Base-by-base conservation (phyloP, 768 basidiomycete species). In the Boletellus sp. region DNA sequence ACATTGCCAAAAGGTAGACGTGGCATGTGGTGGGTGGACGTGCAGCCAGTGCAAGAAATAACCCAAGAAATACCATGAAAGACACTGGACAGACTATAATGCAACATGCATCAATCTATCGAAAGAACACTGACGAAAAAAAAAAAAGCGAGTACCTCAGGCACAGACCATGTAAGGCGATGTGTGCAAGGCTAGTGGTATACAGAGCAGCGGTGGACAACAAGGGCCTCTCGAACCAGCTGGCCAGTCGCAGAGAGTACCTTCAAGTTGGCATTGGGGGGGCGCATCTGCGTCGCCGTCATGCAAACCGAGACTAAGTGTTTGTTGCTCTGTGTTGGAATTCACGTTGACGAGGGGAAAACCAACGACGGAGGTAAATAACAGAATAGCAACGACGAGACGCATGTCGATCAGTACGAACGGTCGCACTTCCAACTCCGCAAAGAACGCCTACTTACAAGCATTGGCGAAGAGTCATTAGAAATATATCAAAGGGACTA, bases 401-500 rank as follows among this genome's bases (percentile, higher is more conserved):
- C 11, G 41, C 28, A 2, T 28, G 11, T 20, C 3, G 19, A 19
- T 19, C 20, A n/a, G n/a, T 9, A 22, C 20, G 5, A 42, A 24
- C 12, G 15, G 10, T 38, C 9, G 13, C 26, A 24, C 34, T 50
- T 49, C 49, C 22, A 45, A 50, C 50, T 38, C 49, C 59, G 47
- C 37, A 3, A 12, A 10, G 16, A 17, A 24, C 34, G 15, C 19
- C 9, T 19, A 36, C 17, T 36, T 19, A 17, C 38, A 13, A 34
- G 20, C 38, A 22, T 31, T 24, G 17, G 28, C 38, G 20, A 24
- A 45, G 40, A 40, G 24, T 36, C 26, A 44, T 16, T 28, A 20
- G 28, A 28, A 46, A 45, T 12, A 19, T 31, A 46, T 24, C 17
- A 13, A 17, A 13, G 35, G 32, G 33, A 60, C 70, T 64, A 85